Evolutionary conservation across 2,329 filamentous ascomycete genomes (phyloP), one percentile per base, ranked within the genome.

Genomic region (Alternaria tenuissima): DNA sequence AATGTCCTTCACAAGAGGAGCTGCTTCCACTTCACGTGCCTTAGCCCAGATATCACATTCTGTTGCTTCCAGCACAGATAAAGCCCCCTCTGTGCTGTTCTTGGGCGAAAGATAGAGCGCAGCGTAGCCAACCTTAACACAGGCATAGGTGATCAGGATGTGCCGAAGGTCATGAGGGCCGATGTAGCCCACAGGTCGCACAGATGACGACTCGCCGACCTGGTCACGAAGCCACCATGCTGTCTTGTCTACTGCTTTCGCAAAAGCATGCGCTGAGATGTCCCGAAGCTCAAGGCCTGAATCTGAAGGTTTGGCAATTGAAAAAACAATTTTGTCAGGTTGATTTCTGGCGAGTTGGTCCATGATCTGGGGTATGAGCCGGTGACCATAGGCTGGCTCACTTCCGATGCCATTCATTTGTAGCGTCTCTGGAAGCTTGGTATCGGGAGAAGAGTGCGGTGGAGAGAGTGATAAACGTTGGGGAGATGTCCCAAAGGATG

Each of bases 71-170:
- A 72, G 59, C 14, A 72, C 68, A 7, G 66, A 63, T 12, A 71
- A 32, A 11, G 70, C 66, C 7, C 67, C 66, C 42, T 71, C 61
- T 4, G 52, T 48, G 30, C 52, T 69, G 51, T 71, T 72, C 38
- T 69, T 69, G 12, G 69, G 66, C 5, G 70, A 72, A 3, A 68
- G 54, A 30, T 61, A 64, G n/a, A 70, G 57, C 3, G 65, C 61
- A 42, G 58, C 63, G 42, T 80, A 80, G 5, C 80, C 79, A 0
- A 77, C 73, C 64, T 82, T 82, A 52, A 78, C 72, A 18, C 60
- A 73, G 9, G 79, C 80, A 8, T 81, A 69, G 2, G 76, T 63
- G 6, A 80, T 26, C 8, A 82, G 70, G 9, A 64, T 66, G 56
- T 81, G 80, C 8, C 75, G 68, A n/a, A 78, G 53, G 59, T 81